Conservation (phyloP, 192 early-diverging fungal genomes). For the Gaertneriomyces semiglobifer region DNA sequence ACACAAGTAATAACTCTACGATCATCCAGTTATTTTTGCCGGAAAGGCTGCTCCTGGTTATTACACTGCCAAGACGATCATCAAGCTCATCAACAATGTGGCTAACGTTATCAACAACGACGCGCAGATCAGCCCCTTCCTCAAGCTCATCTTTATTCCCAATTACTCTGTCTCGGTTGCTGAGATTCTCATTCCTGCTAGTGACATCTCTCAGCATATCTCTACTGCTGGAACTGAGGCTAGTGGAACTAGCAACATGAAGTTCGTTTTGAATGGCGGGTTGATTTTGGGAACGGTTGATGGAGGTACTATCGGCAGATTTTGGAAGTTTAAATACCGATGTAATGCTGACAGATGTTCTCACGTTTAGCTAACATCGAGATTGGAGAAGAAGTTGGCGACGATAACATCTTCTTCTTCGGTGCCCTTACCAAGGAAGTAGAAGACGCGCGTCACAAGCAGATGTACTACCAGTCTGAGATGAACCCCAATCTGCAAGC, state of each 20-base stretch:
- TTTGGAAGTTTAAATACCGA: conserved; percentile 2
- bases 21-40: conserved; percentile 75
- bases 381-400: conserved; percentile 93
- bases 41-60: conserved; percentile 98
- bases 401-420: conserved; percentile 98
- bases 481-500: conserved; percentile 76
- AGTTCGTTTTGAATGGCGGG: conserved; percentile 98
- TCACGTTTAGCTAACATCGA: conserved; percentile 82
- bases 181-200: conserved; percentile 93
- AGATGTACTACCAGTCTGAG: conserved; percentile 71
- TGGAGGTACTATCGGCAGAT: conserved; percentile 44
- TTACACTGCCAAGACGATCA: conserved; percentile 97
- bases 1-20: not conserved
- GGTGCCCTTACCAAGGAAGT: conserved; percentile 87
- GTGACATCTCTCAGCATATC: conserved; percentile 99
- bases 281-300: conserved; percentile 97
- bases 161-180: conserved; percentile 95
- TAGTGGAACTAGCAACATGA: conserved; percentile 98
- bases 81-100: conserved; percentile 98
- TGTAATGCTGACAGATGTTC: conserved; percentile 10
- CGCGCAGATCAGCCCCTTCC: conserved; percentile 68
- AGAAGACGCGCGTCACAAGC: conserved; percentile 88
- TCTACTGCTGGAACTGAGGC: conserved; percentile 99
- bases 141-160: conserved; percentile 94
- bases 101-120: conserved; percentile 87